Evolutionary conservation across 176 grass and related monocot genomes (phyloP), one percentile per base, ranked within the genome.

Genomic region (Chloris gayana): DNA sequence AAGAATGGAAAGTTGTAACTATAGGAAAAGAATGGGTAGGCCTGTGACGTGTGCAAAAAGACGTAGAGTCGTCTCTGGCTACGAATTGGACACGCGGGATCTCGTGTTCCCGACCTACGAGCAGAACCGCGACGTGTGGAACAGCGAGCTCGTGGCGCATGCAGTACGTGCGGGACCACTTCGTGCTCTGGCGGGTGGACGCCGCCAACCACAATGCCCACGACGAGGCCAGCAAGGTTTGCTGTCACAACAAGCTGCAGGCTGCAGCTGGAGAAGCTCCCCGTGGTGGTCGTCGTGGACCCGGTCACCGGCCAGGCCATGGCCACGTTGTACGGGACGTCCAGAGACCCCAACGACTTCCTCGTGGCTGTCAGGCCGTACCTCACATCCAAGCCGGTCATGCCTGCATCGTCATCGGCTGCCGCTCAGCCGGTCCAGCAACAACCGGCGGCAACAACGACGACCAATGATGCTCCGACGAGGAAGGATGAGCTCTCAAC

Each of bases 71-170:
- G n/a, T n/a, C n/a, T n/a, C n/a, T n/a, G n/a, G n/a, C n/a, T n/a
- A n/a, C n/a, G n/a, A n/a, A n/a, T n/a, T n/a, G n/a, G n/a, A 39
- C 58, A 15, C 2, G 0, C 25, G 42, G 41, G 41, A 44, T 0
- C 12, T 44, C 19, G n/a, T 6, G 15, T 26, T 44, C n/a, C 0
- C 56, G 37, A 62, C 74, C 22, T 6, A 31, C 9, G 14, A 2
- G 26, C 74, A 77, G 38, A 64, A 45, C 74, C 58, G 74, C 25
- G 74, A 63, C 74, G 74, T 77, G 38, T 77, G 74, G 74, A 58
- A 1, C 4, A 46, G 10, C 58, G 58, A 10, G 35, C 25, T 46
- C 4, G 38, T 77, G 74, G 57, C 17, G 2, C n/a, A n/a, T n/a
- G n/a, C 38, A 1, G 14, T 10, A 29, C 58, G 58, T 77, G 38